A percentile compares a stretch with the other conserved stretches of the same genome.
These are phyloP conservation scores for Penicillium dipodomyicola DNA, from an alignment of 495 filamentous ascomycete species.

Conservation along the genomic window DNA sequence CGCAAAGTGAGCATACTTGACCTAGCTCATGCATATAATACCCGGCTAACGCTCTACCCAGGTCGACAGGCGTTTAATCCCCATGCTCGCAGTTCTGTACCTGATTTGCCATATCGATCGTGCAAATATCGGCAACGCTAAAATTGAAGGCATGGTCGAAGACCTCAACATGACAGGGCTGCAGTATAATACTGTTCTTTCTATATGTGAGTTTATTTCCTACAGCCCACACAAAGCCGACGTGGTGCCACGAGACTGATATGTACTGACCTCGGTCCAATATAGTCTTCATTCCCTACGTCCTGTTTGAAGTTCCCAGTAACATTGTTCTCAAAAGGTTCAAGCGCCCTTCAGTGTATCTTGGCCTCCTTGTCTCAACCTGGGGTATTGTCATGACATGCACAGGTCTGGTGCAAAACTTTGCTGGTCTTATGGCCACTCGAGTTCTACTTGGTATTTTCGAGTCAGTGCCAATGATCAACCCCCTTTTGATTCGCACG, in stretches of 20 bases:
- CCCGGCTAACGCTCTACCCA: not conserved
- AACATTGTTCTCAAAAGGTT: slow-evolving; percentile 25
- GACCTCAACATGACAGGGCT: slow-evolving; percentile 10
- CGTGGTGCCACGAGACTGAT: not conserved
- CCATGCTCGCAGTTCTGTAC: slow-evolving; percentile 43
- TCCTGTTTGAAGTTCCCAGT: slow-evolving; percentile 26
- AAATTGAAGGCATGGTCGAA: slow-evolving; percentile 21
- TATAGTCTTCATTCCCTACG: slow-evolving; percentile 39
- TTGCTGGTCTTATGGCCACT: slow-evolving; percentile 23
- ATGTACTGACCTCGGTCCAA: not conserved
- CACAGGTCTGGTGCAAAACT: slow-evolving; percentile 42
- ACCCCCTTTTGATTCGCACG: not conserved
- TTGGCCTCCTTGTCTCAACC: slow-evolving; percentile 23
- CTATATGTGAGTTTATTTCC: slow-evolving; percentile 18
- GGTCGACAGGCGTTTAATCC: slow-evolving; percentile 30
- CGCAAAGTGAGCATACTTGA: not conserved
- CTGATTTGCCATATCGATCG: slow-evolving; percentile 53
- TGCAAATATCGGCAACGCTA: slow-evolving; percentile 52
- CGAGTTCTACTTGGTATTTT: slow-evolving; percentile 24
- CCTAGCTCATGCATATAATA: not conserved
- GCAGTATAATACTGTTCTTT: slow-evolving; percentile 35
- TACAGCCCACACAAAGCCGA: not conserved
- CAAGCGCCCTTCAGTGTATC: slow-evolving; percentile 19
- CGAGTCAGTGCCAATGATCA: slow-evolving; percentile 12
- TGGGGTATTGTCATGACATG: slow-evolving; percentile 48